Conservation (phyloP, 352 stramenopile species). For the Phytophthora agathidicida region DNA sequence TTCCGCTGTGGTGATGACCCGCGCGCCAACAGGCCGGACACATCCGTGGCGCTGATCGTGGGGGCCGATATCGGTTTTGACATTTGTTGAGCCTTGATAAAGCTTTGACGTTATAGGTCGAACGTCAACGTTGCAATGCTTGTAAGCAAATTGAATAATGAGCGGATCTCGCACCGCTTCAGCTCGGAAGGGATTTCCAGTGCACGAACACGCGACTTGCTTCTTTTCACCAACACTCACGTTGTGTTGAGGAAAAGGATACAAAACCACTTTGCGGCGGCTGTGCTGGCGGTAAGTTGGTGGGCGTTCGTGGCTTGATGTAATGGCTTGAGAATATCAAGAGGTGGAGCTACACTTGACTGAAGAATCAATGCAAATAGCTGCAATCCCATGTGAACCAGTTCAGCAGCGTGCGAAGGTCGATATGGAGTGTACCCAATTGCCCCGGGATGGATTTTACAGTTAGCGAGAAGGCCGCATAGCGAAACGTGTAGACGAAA, state of each 20-base stretch:
- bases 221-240: constrained; percentile 43
- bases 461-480: constrained; percentile 2
- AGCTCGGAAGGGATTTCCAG: constrained; percentile 10
- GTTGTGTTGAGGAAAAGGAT: neutral
- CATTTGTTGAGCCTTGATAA: constrained; percentile 26
- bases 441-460: constrained; percentile 24
- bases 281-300: neutral
- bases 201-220: constrained; percentile 1
- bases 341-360: constrained; percentile 27
- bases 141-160: constrained; percentile 30
- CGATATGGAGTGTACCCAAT: constrained; percentile 36
- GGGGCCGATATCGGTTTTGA: constrained; percentile 15
- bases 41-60: constrained; percentile 34
- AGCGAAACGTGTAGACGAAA: constrained; percentile 21
- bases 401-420: neutral
- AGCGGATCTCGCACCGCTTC: neutral
- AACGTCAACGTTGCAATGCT: constrained; percentile 5
- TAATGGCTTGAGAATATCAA: constrained; percentile 39
- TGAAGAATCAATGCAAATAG: constrained; percentile 21
- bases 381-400: constrained; percentile 9
- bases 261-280: neutral
- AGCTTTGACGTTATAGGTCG: constrained; percentile 1
- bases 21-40: constrained; percentile 32
- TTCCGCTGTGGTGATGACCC: constrained; percentile 26
- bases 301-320: constrained; percentile 6